Evolutionary conservation across 208 protist species (phyloP).

Genomic region (Kentomonas sorsogonicus): DNA sequence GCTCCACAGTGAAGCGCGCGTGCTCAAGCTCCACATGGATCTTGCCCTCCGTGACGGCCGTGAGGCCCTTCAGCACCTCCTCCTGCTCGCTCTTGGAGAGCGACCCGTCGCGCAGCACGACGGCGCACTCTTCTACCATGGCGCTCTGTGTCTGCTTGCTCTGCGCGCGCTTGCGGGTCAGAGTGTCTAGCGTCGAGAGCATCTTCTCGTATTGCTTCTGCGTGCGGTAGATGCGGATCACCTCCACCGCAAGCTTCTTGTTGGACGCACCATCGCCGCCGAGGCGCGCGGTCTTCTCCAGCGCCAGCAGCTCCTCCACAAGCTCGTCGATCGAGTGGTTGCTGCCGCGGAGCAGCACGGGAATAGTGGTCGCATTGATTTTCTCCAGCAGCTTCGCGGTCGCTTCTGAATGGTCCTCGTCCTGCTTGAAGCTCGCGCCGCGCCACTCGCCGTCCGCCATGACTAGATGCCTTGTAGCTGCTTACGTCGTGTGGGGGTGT

Average conservation of each 20-base stretch:
- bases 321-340: constrained; percentile 63
- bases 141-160: constrained; percentile 88
- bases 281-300: constrained; percentile 90
- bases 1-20: constrained; percentile 89
- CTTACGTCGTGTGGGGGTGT: constrained; percentile 13
- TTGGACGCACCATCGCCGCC: constrained; percentile 71
- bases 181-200: constrained; percentile 75
- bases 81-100: constrained; percentile 42
- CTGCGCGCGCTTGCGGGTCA: constrained; percentile 94
- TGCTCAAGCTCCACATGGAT: constrained; percentile 96
- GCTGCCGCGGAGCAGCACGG: constrained; percentile 60
- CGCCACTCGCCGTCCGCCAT: constrained; percentile 81
- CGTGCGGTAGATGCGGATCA: constrained; percentile 84
- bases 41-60: constrained; percentile 91
- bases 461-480: constrained; percentile 6
- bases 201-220: constrained; percentile 76
- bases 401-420: constrained; percentile 72
- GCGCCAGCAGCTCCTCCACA: constrained; percentile 75
- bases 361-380: constrained; percentile 71
- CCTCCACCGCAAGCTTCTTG: constrained; percentile 78
- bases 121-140: constrained; percentile 86
- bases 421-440: constrained; percentile 84
- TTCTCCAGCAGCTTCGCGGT: constrained; percentile 57
- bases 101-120: constrained; percentile 54
- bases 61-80: constrained; percentile 88